phyloP scores from a whole-genome alignment of 2,329 filamentous ascomycete species.

The Lasiodiplodia citricola region DNA sequence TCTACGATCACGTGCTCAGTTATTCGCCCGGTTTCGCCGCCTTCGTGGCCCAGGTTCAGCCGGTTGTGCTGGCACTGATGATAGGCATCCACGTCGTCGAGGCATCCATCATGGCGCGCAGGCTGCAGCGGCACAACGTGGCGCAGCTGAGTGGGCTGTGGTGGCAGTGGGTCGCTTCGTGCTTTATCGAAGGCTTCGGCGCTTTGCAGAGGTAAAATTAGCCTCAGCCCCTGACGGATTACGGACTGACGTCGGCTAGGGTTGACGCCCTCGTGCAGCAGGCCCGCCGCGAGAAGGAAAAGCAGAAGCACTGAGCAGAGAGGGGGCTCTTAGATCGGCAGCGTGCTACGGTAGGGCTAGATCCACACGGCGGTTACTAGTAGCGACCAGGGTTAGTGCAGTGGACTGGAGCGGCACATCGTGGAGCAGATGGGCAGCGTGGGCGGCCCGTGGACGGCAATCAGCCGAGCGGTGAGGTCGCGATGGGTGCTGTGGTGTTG shows the following conservation, averaged over 20 bases:
- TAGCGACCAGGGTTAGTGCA: slow-evolving; percentile 17
- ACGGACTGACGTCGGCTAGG: slow-evolving; percentile 21
- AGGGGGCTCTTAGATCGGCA: slow-evolving; percentile 14
- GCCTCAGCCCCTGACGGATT: slow-evolving; percentile 11
- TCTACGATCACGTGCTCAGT: slow-evolving; percentile 47
- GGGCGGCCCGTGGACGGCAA: slow-evolving; percentile 20
- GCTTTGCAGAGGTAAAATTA: slow-evolving; percentile 48
- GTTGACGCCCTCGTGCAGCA: slow-evolving; percentile 22
- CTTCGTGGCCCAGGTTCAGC: slow-evolving; percentile 65
- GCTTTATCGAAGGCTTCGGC: slow-evolving; percentile 60
- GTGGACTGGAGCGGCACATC: slow-evolving; percentile 22
- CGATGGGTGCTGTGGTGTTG: slow-evolving; percentile 7
- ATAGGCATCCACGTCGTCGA: slow-evolving; percentile 70
- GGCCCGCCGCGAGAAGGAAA: slow-evolving; percentile 41
- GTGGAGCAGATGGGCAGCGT: slow-evolving; percentile 23
- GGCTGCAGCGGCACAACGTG: slow-evolving; percentile 59
- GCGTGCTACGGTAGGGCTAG: slow-evolving; percentile 11
- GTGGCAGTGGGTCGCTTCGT: slow-evolving; percentile 60
- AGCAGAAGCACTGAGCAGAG: slow-evolving; percentile 44
- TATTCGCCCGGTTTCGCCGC: slow-evolving; percentile 63
- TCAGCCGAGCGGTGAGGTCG: slow-evolving; percentile 22
- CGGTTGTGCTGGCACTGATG: slow-evolving; percentile 63
- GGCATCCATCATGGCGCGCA: slow-evolving; percentile 54
- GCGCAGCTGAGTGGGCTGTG: slow-evolving; percentile 54
- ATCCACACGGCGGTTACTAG: slow-evolving; percentile 23